Evolutionary conservation across 345 rosid species (phyloP), one percentile per base, ranked within the genome.

Genomic region (Sisymbrium irio): DNA sequence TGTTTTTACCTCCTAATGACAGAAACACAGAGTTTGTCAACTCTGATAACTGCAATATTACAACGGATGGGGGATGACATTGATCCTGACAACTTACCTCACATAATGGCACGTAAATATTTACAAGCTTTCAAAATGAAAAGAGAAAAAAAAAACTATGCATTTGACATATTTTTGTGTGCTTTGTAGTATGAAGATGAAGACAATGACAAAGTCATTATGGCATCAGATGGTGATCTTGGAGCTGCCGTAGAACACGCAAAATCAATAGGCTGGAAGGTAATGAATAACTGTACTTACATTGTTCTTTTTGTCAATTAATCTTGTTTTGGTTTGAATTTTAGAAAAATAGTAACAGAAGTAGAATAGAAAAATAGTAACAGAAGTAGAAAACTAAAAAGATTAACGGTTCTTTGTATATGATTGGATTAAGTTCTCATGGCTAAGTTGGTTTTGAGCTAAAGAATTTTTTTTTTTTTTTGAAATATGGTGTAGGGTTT

Each of bases 211-310:
- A 89, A 89, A 84, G 96, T 90, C 49, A 84, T 90, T 59, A 73
- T 96, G 73, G 90, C 89, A 62, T 87, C 97, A 33, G 98, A 96
- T 47, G 67, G 76, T 72, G 98, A 96, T 81, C 97, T 92, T 65
- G 57, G 63, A 61, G 87, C 90, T 17, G 99, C 99, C n/a, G 91
- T 96, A 56, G 97, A 96, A 39, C 98, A 96, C 50, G 99, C 98
- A 25, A 90, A 83, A 77, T 88, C 80, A 74, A 86, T 83, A 62
- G 96, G 91, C 80, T 87, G 90, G 89, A 96, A 96, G 97, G 99
- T 96, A 83, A 22, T 27, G 9, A 5, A 25, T 13, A 7, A 7
- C n/a, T n/a, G n/a, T 13, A 14, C 39, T 14, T 35, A n/a, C 37
- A 59, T 25, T 39, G 25, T 17, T 60, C 4, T 18, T 51, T 39